A percentile compares a stretch with the other conserved stretches of the same genome.
Evolutionary conservation across 2,329 filamentous ascomycete species (phyloP).

Genomic region (Fusarium metavorans): DNA sequence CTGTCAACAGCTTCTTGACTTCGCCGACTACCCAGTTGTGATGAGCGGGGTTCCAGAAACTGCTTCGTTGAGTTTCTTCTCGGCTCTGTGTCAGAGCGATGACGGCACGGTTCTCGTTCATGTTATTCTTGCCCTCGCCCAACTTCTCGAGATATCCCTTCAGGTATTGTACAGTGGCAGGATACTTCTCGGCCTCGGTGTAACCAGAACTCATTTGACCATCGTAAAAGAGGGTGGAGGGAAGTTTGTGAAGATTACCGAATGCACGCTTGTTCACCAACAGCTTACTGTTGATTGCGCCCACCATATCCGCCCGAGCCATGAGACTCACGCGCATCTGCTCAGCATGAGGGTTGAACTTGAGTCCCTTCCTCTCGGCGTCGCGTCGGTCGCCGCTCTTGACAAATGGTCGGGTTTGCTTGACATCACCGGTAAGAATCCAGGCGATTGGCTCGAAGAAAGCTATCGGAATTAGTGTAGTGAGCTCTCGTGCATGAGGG

Average conservation of each 20-base stretch:
- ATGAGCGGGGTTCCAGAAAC: conserved; percentile 57
- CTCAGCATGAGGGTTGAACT: conserved; percentile 48
- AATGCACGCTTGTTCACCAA: conserved; percentile 54
- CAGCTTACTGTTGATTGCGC: conserved; percentile 49
- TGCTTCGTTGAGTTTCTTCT: conserved; percentile 47
- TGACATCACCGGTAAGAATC: conserved; percentile 61
- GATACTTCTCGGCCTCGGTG: conserved; percentile 38
- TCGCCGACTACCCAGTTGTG: conserved; percentile 52
- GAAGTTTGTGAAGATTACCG: conserved; percentile 54
- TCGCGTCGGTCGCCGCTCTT: conserved; percentile 41
- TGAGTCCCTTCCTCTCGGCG: conserved; percentile 29
- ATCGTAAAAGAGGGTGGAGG: conserved; percentile 57
- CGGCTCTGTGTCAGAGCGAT: conserved; percentile 45
- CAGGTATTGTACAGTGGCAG: conserved; percentile 44
- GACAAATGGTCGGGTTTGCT: conserved; percentile 58
- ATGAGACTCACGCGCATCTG: conserved; percentile 53
- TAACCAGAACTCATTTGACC: conserved; percentile 53
- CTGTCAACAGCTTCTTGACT: conserved; percentile 47
- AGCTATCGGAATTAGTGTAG: conserved; percentile 58
- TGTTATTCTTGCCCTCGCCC: conserved; percentile 14
- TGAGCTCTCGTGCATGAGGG: conserved; percentile 59
- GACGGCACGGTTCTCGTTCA: conserved; percentile 53
- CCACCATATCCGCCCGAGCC: conserved; percentile 51
- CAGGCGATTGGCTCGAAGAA: conserved; percentile 57
- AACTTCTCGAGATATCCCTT: conserved; percentile 47